These are phyloP conservation scores for Hymenoscyphus albidus DNA, from an alignment of 2,329 filamentous ascomycete species.

Conservation along the genomic window DNA sequence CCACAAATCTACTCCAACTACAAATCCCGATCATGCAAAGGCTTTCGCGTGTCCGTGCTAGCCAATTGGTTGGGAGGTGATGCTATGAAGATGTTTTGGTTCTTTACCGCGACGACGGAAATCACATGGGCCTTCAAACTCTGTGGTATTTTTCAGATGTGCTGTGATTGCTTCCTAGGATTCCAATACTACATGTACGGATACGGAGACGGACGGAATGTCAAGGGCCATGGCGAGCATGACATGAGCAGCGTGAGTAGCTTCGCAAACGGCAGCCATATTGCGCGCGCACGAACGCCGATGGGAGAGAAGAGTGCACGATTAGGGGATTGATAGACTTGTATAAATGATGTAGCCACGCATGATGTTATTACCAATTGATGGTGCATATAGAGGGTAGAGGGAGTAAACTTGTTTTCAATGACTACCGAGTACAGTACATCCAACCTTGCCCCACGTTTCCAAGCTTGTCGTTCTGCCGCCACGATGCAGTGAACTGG, in stretches of 20 bases:
- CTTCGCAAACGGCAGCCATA: slow-evolving; percentile 8
- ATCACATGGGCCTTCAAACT: slow-evolving; percentile 79
- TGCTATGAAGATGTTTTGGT: slow-evolving; percentile 84
- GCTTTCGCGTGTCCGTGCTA: slow-evolving; percentile 72
- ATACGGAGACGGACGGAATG: slow-evolving; percentile 38
- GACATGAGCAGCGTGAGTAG: slow-evolving; percentile 9
- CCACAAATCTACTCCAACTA: slow-evolving; percentile 74
- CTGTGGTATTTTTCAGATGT: slow-evolving; percentile 76
- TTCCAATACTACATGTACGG: slow-evolving; percentile 71
- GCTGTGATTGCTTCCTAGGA: slow-evolving; percentile 70
- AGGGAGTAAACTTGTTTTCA: neutral
- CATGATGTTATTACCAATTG: slow-evolving; percentile 5
- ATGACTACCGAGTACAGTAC: neutral
- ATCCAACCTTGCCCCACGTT: neutral
- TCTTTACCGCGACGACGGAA: slow-evolving; percentile 65
- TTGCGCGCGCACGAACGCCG: slow-evolving; percentile 17
- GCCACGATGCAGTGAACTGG: no score
- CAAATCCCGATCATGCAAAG: slow-evolving; percentile 65
- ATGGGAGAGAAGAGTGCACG: slow-evolving; percentile 31
- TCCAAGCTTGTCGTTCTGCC: neutral
- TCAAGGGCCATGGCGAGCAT: slow-evolving; percentile 25
- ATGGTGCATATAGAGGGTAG: neutral
- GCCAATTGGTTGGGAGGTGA: slow-evolving; percentile 77
- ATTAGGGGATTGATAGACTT: slow-evolving; percentile 22
- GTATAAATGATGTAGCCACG: slow-evolving; percentile 9